Base-by-base conservation (phyloP, 2,329 filamentous ascomycete genomes). In the Calonectria fujianensis region DNA sequence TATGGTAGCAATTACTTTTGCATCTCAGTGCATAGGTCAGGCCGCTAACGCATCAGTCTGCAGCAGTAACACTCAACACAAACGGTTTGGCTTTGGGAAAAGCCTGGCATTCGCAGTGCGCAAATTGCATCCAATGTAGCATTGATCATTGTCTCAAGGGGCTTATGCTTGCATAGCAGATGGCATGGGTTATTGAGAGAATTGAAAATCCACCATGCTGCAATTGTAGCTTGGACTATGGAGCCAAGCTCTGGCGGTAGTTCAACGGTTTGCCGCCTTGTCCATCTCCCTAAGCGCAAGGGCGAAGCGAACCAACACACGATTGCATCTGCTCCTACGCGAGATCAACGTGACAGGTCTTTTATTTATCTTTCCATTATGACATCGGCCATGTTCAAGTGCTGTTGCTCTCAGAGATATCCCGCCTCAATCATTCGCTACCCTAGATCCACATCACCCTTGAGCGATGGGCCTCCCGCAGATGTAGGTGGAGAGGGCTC, bases 101-200 rank as follows among this genome's bases (percentile, higher is more conserved):
- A n/a, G 11, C 18, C 45, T n/a, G 9, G 5, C n/a, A 61, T 61
- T 39, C 35, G 35, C 4, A 14, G n/a, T 39, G 57, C n/a, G 32
- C 57, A 20, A 61, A 39, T 39, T 39, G 14, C 35, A 61, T n/a
- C 13, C 11, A 20, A 61, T n/a, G 57, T 39, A 61, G n/a, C 57
- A 61, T 37, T 13, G 10, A 1, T 13, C 52, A 57, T 20, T 27
- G 57, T 39, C 57, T 61, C 35, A n/a, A 39, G 16, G 51, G 51
- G 51, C 27, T 29, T 0, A 16, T 20, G 24, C 27, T 32, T 32
- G 16, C 16, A 10, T 16, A n/a, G 4, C n/a, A 18, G 45, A 27
- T 35, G 35, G n/a, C 11, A 37, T 61, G 57, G 57, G n/a, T 37
- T 27, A 61, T 13, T 39, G 32, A n/a, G 39, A 18, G 54, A 16